Conservation (phyloP, 768 basidiomycete genomes). For the Gyrodon lividus region DNA sequence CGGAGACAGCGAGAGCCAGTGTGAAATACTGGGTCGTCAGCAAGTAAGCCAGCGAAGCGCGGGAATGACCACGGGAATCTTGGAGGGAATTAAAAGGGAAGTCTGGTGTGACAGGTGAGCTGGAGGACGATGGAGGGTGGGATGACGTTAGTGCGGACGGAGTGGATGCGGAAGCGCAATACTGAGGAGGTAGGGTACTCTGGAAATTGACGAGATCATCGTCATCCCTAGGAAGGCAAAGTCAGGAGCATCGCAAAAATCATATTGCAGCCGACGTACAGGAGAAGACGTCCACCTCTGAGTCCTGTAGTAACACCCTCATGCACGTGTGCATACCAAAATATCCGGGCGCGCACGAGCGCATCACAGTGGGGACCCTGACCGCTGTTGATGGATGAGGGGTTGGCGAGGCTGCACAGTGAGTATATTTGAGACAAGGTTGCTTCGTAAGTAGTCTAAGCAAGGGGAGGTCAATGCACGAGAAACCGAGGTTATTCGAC, state of each 20-base stretch:
- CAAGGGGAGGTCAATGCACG: conserved; percentile 10
- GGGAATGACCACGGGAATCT: conserved; percentile 27
- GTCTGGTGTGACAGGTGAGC: conserved; percentile 20
- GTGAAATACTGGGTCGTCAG: conserved; percentile 61
- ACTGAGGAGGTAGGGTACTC: conserved; percentile 50
- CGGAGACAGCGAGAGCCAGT: conserved; percentile 71
- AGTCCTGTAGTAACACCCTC: conserved; percentile 83
- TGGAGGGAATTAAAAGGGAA: conserved; percentile 25
- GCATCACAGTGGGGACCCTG: conserved; percentile 56
- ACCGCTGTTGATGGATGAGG: conserved; percentile 47
- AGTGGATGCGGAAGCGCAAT: conserved; percentile 28
- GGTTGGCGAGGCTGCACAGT: conserved; percentile 57
- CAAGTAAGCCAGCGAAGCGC: conserved; percentile 44
- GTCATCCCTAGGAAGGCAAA: conserved; percentile 46
- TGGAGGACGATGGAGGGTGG: conserved; percentile 32
- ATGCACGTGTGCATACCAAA: conserved; percentile 86
- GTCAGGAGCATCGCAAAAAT: conserved; percentile 3
- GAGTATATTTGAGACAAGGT: conserved; percentile 80
- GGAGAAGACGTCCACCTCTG: conserved; percentile 76
- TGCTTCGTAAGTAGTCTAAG: conserved; percentile 71
- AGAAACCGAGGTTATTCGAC: not conserved
- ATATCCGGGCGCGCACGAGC: conserved; percentile 71
- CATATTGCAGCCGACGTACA: conserved; percentile 49
- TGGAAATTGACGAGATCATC: conserved; percentile 80
- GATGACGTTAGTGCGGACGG: conserved; percentile 34